Evolutionary conservation across 495 filamentous ascomycete species (phyloP), one percentile per base, ranked within the genome.

Genomic region (Neurospora sp.): DNA sequence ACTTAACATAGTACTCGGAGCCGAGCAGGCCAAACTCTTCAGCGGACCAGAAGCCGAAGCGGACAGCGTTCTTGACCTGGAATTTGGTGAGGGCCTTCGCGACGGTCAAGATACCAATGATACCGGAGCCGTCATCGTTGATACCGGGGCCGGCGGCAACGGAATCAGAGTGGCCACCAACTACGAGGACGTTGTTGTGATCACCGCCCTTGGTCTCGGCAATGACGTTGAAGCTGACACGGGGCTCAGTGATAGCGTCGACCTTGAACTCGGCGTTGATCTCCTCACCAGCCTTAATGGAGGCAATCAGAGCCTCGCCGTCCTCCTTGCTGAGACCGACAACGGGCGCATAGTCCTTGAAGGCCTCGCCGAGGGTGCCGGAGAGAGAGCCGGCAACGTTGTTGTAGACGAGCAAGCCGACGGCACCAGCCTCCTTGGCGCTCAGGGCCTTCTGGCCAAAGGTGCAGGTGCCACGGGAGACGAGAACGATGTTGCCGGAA

Each of bases 91-190:
- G 85, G 2, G 84, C 81, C 42, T 86, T 86, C 14, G 91, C 91
- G 16, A 91, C 82, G 48, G 88, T 87, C 10, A 93, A 85, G 73
- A 92, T 81, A 59, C 84, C 88, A 78, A 91, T 87, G 31, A 84
- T 85, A 59, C 91, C 91, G 61, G 86, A 89, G 72, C 91, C 91
- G n/a, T 80, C 78, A 39, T 80, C 79, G 68, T 81, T 81, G 70
- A 81, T 77, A 8, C 91, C 91, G 3, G 87, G 84, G 22, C 86
- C 86, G 1, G 84, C 88, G 61, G 83, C 77, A 42, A 93, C 91
- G 9, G 90, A 92, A 82, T 93, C 91, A 20, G 85, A 86, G 80
- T 93, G 91, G 4, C 86, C 90, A 61, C 91, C 91, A 0, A 92
- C 77, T 5, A 88, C 80, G 68, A 93, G 78, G 18, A 89, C 84